A percentile compares a stretch with the other conserved stretches of the same genome.
phyloP scores from a whole-genome alignment of 2,329 filamentous ascomycete species.

The Fusarium domesticum region DNA sequence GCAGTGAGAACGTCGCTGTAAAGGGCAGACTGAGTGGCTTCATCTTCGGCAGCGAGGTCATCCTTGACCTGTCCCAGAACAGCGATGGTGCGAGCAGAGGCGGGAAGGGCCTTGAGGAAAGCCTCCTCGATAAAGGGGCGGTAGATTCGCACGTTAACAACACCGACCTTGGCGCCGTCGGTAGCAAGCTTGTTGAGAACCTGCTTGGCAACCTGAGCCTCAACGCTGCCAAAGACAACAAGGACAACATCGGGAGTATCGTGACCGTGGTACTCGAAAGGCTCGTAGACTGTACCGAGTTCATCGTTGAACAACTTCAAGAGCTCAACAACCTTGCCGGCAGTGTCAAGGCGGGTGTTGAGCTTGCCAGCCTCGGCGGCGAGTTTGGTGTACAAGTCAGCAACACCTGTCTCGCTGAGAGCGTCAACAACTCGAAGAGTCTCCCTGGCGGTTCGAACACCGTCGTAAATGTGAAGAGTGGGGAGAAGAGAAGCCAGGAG shows the following conservation, averaged over 20 bases:
- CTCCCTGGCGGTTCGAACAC: constrained; percentile 77
- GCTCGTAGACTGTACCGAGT: constrained; percentile 86
- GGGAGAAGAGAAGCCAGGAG: constrained; percentile 74
- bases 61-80: constrained; percentile 87
- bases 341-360: constrained; percentile 68
- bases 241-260: constrained; percentile 74
- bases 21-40: constrained; percentile 75
- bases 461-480: constrained; percentile 87
- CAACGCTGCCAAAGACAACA: constrained; percentile 88
- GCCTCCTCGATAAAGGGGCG: constrained; percentile 93
- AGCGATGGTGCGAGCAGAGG: constrained; percentile 70
- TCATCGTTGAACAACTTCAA: constrained; percentile 80
- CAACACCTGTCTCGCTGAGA: constrained; percentile 68
- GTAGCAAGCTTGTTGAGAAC: constrained; percentile 70
- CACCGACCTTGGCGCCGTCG: constrained; percentile 75
- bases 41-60: constrained; percentile 68
- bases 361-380: constrained; percentile 58
- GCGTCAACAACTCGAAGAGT: constrained; percentile 79
- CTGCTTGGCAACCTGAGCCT: constrained; percentile 82
- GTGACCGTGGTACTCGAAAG: constrained; percentile 94
- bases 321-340: constrained; percentile 68
- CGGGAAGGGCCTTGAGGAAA: constrained; percentile 78
- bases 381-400: constrained; percentile 66
- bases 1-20: constrained; percentile 90
- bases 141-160: constrained; percentile 90